Percentiles rank a stretch among this genome's conserved stretches.
Conservation (phyloP, 352 stramenopile species). For the Blastocystis sp. region DNA sequence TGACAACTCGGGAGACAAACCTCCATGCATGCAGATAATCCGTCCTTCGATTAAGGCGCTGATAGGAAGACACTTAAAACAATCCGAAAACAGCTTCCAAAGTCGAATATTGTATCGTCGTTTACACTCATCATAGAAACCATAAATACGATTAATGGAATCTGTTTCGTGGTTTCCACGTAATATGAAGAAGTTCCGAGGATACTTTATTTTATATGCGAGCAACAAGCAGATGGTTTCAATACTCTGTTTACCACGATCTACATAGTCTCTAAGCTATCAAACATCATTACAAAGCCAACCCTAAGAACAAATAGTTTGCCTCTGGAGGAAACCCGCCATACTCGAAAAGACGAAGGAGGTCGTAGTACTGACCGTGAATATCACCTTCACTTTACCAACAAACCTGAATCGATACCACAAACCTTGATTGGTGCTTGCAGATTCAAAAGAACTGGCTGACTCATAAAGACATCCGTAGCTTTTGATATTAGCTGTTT, state of each 20-base stretch:
- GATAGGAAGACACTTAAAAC: constrained; percentile 85
- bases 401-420: constrained; percentile 67
- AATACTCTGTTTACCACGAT: constrained; percentile 87
- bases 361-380: constrained; percentile 96
- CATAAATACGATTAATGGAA: constrained; percentile 97
- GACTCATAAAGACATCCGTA: constrained; percentile 90
- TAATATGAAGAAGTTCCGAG: constrained; percentile 93
- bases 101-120: constrained; percentile 74
- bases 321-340: constrained; percentile 83
- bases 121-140: constrained; percentile 98
- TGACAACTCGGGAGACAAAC: constrained; percentile 86
- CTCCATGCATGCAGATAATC: constrained; percentile 98
- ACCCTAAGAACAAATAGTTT: constrained; percentile 94
- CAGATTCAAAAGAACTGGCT: constrained; percentile 95
- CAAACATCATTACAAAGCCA: constrained; percentile 63
- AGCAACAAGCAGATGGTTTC: constrained; percentile 93
- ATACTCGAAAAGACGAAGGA: constrained; percentile 88
- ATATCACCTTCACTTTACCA: constrained; percentile 72
- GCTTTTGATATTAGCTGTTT: constrained; percentile 89
- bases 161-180: constrained; percentile 96
- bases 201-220: constrained; percentile 94
- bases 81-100: constrained; percentile 78
- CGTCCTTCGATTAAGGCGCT: constrained; percentile 96
- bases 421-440: constrained; percentile 96
- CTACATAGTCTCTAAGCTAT: constrained; percentile 75